Percentiles rank a stretch among this genome's conserved stretches.
Evolutionary conservation across 257 asterid species (phyloP).

Genomic region (Thymus quinquecostatus): DNA sequence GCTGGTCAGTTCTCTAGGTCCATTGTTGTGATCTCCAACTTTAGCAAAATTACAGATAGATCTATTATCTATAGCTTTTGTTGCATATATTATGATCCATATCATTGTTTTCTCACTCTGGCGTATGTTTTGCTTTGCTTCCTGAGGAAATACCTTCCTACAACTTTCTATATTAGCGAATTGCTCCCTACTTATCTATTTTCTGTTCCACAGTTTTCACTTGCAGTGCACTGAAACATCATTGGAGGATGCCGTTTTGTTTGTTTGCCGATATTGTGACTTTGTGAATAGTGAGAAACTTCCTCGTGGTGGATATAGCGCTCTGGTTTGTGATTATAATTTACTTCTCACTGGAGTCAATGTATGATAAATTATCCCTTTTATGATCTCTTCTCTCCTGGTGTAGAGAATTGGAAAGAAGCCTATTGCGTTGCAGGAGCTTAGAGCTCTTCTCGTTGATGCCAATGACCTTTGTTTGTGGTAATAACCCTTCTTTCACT

Average conservation of each 20-base stretch:
- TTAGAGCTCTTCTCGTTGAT: slow-evolving; percentile 54
- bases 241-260: slow-evolving; percentile 39
- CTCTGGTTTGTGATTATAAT: slow-evolving; percentile 52
- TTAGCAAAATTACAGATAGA: slow-evolving; percentile 27
- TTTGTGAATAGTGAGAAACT: slow-evolving; percentile 53
- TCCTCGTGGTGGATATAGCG: slow-evolving; percentile 50
- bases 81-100: slow-evolving; percentile 18
- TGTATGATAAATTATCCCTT: slow-evolving; percentile 10
- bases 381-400: slow-evolving; percentile 36
- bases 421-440: slow-evolving; percentile 55
- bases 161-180: slow-evolving; percentile 12
- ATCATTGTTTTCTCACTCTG: neutral
- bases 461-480: slow-evolving; percentile 71
- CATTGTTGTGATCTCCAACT: slow-evolving; percentile 12
- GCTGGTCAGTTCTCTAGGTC: slow-evolving; percentile 48
- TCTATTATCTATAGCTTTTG: slow-evolving; percentile 4
- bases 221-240: slow-evolving; percentile 51
- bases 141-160: neutral
- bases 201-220: slow-evolving; percentile 63
- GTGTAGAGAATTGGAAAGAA: slow-evolving; percentile 66
- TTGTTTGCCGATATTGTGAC: slow-evolving; percentile 65
- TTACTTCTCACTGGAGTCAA: slow-evolving; percentile 19
- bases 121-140: slow-evolving; percentile 22
- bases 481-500: slow-evolving; percentile 42
- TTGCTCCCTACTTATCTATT: slow-evolving; percentile 26